Evolutionary conservation across 352 stramenopile genomes (phyloP).

Genomic region (Phytophthora pistaciae): DNA sequence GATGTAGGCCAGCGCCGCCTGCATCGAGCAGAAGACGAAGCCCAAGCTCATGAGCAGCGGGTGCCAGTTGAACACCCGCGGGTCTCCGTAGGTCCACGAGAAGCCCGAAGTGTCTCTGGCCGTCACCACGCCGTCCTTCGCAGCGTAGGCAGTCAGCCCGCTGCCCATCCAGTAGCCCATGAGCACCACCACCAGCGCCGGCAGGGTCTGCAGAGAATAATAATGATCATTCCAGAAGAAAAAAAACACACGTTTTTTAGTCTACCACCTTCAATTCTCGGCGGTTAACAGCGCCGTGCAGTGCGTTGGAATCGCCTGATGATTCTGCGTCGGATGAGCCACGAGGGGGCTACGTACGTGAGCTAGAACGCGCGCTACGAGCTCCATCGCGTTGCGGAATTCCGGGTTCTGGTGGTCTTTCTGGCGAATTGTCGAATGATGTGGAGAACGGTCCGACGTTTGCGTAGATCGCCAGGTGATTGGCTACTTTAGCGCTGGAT

Average conservation of each 20-base stretch:
- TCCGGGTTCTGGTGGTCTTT: slow-evolving; percentile 34
- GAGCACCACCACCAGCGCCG: slow-evolving; percentile 68
- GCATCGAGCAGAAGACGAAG: slow-evolving; percentile 81
- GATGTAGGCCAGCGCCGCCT: slow-evolving; percentile 75
- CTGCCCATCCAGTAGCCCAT: slow-evolving; percentile 81
- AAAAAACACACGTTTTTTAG: slow-evolving; percentile 4
- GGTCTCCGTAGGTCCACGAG: slow-evolving; percentile 68
- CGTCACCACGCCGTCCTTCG: slow-evolving; percentile 51
- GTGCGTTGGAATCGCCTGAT: neutral
- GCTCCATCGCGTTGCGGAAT: slow-evolving; percentile 23
- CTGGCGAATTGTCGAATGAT: slow-evolving; percentile 19
- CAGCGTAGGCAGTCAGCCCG: slow-evolving; percentile 65
- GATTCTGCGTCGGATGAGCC: neutral
- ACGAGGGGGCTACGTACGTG: slow-evolving; percentile 30
- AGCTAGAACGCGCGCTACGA: slow-evolving; percentile 29
- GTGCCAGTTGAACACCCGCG: slow-evolving; percentile 89
- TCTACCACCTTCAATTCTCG: slow-evolving; percentile 6
- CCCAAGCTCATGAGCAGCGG: slow-evolving; percentile 88
- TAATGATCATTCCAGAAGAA: neutral
- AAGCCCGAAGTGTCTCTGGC: slow-evolving; percentile 68
- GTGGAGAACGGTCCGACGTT: slow-evolving; percentile 5
- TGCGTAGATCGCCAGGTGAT: slow-evolving; percentile 9
- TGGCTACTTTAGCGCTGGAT: slow-evolving; percentile 11
- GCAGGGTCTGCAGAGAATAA: slow-evolving; percentile 47
- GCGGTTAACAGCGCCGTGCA: neutral